Evolutionary conservation across 352 stramenopile species (phyloP).

Genomic region (Blastocystis hominis): DNA sequence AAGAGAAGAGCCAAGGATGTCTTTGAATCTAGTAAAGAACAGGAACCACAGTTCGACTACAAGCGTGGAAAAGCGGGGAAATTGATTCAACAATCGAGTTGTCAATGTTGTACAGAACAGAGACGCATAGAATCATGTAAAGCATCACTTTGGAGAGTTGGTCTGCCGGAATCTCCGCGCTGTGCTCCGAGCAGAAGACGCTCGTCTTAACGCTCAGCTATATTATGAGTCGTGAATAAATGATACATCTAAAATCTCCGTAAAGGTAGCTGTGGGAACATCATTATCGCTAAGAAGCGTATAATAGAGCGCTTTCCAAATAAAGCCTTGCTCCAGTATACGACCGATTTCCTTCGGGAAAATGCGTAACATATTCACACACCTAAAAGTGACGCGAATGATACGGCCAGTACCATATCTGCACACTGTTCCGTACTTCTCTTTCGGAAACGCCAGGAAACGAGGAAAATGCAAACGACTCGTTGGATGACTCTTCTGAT

Average conservation of each 20-base stretch:
- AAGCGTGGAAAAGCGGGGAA: neutral
- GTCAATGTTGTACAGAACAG: neutral
- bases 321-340: neutral
- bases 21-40: neutral
- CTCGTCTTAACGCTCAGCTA: neutral
- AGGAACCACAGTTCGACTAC: neutral
- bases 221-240: neutral
- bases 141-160: neutral
- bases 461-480: neutral
- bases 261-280: neutral
- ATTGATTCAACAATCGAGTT: neutral
- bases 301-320: slow-evolving; percentile 7
- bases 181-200: neutral
- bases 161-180: neutral
- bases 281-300: neutral
- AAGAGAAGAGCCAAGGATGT: neutral
- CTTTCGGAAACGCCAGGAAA: slow-evolving; percentile 26
- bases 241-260: slow-evolving; percentile 7
- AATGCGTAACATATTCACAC: slow-evolving; percentile 48
- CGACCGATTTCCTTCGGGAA: neutral
- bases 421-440: neutral
- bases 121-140: neutral
- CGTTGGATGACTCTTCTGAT: neutral
- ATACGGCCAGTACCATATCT: neutral
- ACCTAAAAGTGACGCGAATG: neutral